Conservation (phyloP, 345 rosid genomes). For the Firmiana major region DNA sequence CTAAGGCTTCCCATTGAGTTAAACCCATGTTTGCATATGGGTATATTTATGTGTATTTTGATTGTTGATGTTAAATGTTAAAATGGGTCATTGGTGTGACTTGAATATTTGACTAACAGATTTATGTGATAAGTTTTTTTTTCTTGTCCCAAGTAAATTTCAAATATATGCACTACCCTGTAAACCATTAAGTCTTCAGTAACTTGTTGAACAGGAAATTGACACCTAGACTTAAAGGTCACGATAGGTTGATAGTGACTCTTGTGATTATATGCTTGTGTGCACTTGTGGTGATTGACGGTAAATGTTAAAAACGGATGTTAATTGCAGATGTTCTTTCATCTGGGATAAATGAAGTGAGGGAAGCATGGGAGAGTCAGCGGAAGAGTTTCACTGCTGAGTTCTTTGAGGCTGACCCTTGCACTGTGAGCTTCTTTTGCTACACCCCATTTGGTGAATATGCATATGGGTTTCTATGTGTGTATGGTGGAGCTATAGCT, state of each 20-base stretch:
- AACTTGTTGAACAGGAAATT: background rate
- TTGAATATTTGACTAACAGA: background rate
- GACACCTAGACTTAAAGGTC: background rate
- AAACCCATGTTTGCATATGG: background rate
- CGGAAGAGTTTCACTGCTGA: slow-evolving; percentile 63
- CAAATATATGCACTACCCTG: background rate
- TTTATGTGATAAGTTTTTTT: background rate
- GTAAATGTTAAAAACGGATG: slow-evolving; percentile 1
- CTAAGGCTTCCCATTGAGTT: background rate
- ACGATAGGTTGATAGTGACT: background rate
- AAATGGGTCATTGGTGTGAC: background rate
- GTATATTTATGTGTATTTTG: background rate
- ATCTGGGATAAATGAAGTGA: slow-evolving; percentile 55
- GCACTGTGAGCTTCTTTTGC: slow-evolving; percentile 38
- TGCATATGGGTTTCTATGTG: background rate
- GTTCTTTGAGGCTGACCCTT: slow-evolving; percentile 83
- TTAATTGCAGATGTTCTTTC: slow-evolving; percentile 42
- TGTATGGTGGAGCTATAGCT: background rate
- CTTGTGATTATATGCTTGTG: background rate
- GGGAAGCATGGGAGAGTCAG: slow-evolving; percentile 79
- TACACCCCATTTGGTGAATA: background rate
- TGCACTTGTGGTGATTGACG: background rate
- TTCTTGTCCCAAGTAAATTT: background rate
- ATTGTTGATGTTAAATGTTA: background rate
- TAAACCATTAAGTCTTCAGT: background rate